Percentiles rank a stretch among this genome's conserved stretches.
These are phyloP conservation scores for Hortiboletus flavorubellus DNA, from an alignment of 768 basidiomycete species.

Conservation along the genomic window DNA sequence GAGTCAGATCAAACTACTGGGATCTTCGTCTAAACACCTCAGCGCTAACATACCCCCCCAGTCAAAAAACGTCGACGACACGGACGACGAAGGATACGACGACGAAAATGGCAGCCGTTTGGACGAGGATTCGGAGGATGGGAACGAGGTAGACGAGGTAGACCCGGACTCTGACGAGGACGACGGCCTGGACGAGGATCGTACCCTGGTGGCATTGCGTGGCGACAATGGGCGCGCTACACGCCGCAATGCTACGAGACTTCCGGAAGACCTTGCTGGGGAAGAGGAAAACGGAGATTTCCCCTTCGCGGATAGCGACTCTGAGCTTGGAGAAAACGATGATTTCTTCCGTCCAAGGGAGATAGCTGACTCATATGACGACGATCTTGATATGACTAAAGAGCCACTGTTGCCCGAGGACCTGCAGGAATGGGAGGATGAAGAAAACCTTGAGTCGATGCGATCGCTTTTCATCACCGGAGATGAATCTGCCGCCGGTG, in stretches of 20 bases:
- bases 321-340: constrained; percentile 57
- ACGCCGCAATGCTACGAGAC: constrained; percentile 39
- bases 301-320: constrained; percentile 77
- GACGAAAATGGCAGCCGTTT: constrained; percentile 10
- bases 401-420: constrained; percentile 46
- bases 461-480: constrained; percentile 90
- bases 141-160: neutral
- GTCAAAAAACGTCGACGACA: constrained; percentile 35
- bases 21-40: constrained; percentile 72
- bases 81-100: constrained; percentile 30
- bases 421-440: constrained; percentile 78
- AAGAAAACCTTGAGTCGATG: constrained; percentile 82
- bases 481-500: constrained; percentile 33
- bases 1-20: constrained; percentile 82
- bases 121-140: constrained; percentile 18
- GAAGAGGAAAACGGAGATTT: constrained; percentile 41
- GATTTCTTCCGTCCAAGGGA: constrained; percentile 71
- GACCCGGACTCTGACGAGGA: constrained; percentile 4
- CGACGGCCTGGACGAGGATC: constrained; percentile 3
- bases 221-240: constrained; percentile 49
- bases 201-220: neutral
- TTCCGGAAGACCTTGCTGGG: constrained; percentile 36
- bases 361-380: constrained; percentile 36
- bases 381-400: constrained; percentile 69
- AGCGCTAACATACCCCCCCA: constrained; percentile 36